phyloP scores from a whole-genome alignment of 2,329 filamentous ascomycete species.

The Beauveria medogensis region DNA sequence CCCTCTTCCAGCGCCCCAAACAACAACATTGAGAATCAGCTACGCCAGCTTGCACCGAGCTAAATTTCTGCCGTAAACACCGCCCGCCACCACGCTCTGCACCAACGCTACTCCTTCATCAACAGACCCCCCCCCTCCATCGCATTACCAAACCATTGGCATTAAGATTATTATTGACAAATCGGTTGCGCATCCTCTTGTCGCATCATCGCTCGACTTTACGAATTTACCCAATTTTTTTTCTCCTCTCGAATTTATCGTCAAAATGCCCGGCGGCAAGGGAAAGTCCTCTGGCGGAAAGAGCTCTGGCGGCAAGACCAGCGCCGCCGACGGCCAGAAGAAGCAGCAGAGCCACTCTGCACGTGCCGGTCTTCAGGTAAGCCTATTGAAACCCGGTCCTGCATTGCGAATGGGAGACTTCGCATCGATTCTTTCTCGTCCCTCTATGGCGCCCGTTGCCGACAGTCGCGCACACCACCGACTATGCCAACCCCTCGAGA shows the following conservation, averaged over 20 bases:
- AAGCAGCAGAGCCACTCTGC: conserved; percentile 95
- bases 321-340: conserved; percentile 54
- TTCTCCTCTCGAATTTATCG: conserved; percentile 10
- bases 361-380: conserved; percentile 90
- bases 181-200: not conserved
- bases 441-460: conserved; percentile 9
- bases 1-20: conserved; percentile 3
- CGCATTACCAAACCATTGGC: not conserved
- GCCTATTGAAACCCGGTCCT: conserved; percentile 21
- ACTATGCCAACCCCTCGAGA: conserved; percentile 1
- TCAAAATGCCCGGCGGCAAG: conserved; percentile 74
- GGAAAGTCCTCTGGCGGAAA: conserved; percentile 89
- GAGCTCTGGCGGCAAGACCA: conserved; percentile 70
- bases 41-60: conserved; percentile 1
- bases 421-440: conserved; percentile 12
- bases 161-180: not conserved
- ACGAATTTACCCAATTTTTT: conserved; percentile 2
- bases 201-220: conserved; percentile 1
- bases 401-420: not conserved
- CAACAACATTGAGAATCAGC: conserved; percentile 12
- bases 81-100: conserved; percentile 8
- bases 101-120: conserved; percentile 11
- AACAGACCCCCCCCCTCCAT: conserved; percentile 5
- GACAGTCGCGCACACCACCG: not conserved
- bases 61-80: conserved; percentile 14